Evolutionary conservation across 768 basidiomycete species (phyloP).

Genomic region (Lentinula guzmanii): DNA sequence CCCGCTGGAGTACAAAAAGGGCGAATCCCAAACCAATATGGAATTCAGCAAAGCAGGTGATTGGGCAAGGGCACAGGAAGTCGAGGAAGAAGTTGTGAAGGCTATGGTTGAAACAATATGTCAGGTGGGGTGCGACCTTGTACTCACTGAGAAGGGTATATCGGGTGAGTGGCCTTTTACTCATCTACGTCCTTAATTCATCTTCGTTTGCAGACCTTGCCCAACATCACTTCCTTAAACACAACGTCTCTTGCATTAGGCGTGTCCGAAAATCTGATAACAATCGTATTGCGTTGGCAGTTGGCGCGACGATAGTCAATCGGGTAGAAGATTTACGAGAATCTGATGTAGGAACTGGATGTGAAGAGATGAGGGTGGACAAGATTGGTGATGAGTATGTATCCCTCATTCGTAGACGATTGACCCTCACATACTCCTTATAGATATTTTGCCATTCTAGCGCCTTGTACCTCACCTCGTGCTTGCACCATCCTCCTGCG

Average conservation of each 20-base stretch:
- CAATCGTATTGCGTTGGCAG: conserved; percentile 94
- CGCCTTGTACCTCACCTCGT: conserved; percentile 85
- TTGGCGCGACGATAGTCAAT: conserved; percentile 96
- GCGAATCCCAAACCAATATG: conserved; percentile 97
- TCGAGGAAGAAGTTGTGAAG: conserved; percentile 98
- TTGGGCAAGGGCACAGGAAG: conserved; percentile 87
- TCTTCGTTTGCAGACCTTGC: conserved; percentile 63
- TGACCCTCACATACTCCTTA: background rate
- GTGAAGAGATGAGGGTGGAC: conserved; percentile 94
- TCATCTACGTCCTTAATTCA: background rate
- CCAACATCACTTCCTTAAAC: conserved; percentile 82
- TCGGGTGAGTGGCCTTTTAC: conserved; percentile 56
- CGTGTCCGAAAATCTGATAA: conserved; percentile 99
- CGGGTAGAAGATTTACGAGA: conserved; percentile 92
- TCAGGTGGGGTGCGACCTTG: conserved; percentile 91
- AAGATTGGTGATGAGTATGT: conserved; percentile 93
- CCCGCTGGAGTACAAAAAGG: conserved; percentile 98
- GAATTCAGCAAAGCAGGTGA: conserved; percentile 93
- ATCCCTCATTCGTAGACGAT: conserved; percentile 15
- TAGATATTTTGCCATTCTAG: conserved; percentile 93
- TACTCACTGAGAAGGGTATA: conserved; percentile 97
- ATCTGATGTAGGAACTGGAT: conserved; percentile 84
- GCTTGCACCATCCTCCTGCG: conserved; percentile 98
- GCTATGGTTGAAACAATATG: conserved; percentile 68
- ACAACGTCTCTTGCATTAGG: conserved; percentile 88